Evolutionary conservation across 2,329 filamentous ascomycete genomes (phyloP), one percentile per base, ranked within the genome.

Genomic region (Penicillium sp.): DNA sequence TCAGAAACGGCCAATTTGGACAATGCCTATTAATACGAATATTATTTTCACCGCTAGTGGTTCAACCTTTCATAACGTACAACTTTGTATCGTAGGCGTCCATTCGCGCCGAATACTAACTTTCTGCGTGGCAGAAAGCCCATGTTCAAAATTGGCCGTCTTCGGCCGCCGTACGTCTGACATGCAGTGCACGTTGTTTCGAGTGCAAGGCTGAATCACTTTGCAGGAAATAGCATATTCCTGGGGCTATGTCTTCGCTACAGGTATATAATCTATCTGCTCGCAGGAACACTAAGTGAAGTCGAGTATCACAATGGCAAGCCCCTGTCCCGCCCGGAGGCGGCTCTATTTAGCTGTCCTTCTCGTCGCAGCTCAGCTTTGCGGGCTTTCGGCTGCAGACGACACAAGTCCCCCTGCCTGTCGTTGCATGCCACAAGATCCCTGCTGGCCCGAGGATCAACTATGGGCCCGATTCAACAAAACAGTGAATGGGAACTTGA

Each of bases 401-500:
- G 2, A 16, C 4, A 37, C 39, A n/a, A 18, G 12, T n/a, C 31
- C 25, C 3, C 16, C n/a, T 12, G 2, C 15, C 2, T 59, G 57
- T 15, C 54, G 44, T 12, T 59, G 54, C 39, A 45, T 57, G 21
- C 57, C 54, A 3, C 47, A 56, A n/a, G 57, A 60, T n/a, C 15
- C 49, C 1, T 60, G 57, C 15, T 60, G 57, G 57, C 57, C 57
- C 4, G n/a, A 31, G 3, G 21, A 34, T 3, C 2, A 32, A 3
- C 25, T 15, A 10, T 60, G 57, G 55, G 27, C 46, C 3, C n/a
- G 15, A 2, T 58, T 60, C 34, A 60, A 60, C 29, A 29, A 42
- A 15, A 55, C 55, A 2, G 50, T 60, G n/a, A 18, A 35, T 6
- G 49, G 52, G 15, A 47, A 44, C 18, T 51, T 60, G 16, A 50